A percentile compares a stretch with the other conserved stretches of the same genome.
Evolutionary conservation across 2,329 filamentous ascomycete genomes (phyloP).

Genomic region (Amylocarpus encephaloides): DNA sequence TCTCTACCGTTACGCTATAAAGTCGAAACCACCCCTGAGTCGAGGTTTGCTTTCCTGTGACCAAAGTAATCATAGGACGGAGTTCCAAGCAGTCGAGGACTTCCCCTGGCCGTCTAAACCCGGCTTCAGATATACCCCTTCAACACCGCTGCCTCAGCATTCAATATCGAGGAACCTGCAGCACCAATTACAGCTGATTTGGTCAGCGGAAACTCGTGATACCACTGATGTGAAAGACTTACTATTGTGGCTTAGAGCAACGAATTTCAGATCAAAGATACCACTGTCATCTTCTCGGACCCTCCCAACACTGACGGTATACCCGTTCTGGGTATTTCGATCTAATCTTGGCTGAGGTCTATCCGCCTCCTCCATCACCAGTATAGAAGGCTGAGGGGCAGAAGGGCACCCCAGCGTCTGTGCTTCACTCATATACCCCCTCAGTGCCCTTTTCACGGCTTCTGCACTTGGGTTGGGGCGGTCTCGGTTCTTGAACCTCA

Average conservation of each 20-base stretch:
- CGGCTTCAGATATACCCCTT: conserved; percentile 67
- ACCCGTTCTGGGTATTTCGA: conserved; percentile 76
- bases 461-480: conserved; percentile 64
- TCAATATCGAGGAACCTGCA: conserved; percentile 91
- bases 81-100: too few species aligned
- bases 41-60: too few species aligned
- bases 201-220: conserved; percentile 3
- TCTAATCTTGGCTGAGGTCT: conserved; percentile 88
- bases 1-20: too few species aligned
- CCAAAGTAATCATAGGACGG: too few species aligned
- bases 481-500: conserved; percentile 66
- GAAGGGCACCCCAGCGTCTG: conserved; percentile 80
- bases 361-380: conserved; percentile 84
- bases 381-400: conserved; percentile 73
- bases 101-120: too few species aligned
- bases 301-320: conserved; percentile 84
- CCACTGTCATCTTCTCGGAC: conserved; percentile 75
- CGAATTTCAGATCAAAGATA: conserved; percentile 93
- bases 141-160: conserved; percentile 84
- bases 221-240: conserved; percentile 6
- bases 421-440: conserved; percentile 75
- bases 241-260: conserved; percentile 79
- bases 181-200: conserved; percentile 77
- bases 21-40: too few species aligned
- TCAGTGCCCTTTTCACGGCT: conserved; percentile 71